phyloP scores from a whole-genome alignment of 257 asterid species.

The Jasminum sambac region DNA sequence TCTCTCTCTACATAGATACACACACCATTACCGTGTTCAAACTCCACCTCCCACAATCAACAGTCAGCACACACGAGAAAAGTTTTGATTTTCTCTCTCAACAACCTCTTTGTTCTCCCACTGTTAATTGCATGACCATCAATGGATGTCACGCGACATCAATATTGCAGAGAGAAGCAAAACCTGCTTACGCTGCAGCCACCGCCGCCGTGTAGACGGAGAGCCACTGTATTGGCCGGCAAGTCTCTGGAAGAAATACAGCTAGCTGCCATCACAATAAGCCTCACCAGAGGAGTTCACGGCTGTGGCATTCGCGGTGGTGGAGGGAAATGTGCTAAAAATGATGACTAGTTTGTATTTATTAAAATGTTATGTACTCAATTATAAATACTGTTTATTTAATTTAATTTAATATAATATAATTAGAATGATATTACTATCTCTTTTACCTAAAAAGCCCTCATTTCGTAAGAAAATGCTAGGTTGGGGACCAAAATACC shows the following conservation, averaged over 20 bases:
- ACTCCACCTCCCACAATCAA: conserved; percentile 42
- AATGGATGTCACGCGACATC: conserved; percentile 23
- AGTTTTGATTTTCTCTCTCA: conserved; percentile 9
- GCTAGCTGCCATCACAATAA: conserved; percentile 61
- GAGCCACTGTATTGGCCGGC: not conserved
- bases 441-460: too few relatives aligned
- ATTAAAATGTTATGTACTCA: too few relatives aligned
- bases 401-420: too few relatives aligned
- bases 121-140: conserved; percentile 20
- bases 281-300: too few relatives aligned
- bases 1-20: conserved; percentile 15
- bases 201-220: not conserved
- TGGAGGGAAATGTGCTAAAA: too few relatives aligned
- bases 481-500: too few relatives aligned
- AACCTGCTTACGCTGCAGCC: conserved; percentile 5
- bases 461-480: too few relatives aligned
- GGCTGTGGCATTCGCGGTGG: too few relatives aligned
- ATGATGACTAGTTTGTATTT: too few relatives aligned
- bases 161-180: conserved; percentile 22
- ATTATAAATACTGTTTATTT: too few relatives aligned
- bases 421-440: too few relatives aligned
- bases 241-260: conserved; percentile 41
- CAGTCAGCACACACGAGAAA: too few relatives aligned
- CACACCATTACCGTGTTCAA: not conserved
- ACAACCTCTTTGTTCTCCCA: not conserved